phyloP scores from a whole-genome alignment of 2,329 filamentous ascomycete species.

The Clarireedia paspali region DNA sequence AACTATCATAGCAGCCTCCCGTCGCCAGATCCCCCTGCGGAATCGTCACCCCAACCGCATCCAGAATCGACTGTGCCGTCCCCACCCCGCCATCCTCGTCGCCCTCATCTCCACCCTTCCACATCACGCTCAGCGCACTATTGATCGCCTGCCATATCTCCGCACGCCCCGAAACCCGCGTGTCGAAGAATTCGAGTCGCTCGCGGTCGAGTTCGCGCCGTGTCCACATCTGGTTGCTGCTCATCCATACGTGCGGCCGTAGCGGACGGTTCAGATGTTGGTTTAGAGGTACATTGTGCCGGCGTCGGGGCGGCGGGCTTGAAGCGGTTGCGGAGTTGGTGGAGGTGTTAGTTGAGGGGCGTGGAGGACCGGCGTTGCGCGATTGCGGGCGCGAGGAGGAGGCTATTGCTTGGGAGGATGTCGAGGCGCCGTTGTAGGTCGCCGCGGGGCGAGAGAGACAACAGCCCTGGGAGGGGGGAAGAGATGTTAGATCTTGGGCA shows the following conservation, averaged over 20 bases:
- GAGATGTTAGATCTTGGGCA: background rate
- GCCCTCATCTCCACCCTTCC: conserved; percentile 34
- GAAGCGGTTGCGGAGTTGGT: conserved; percentile 8
- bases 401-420: conserved; percentile 46
- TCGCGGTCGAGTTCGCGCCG: conserved; percentile 60
- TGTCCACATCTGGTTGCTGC: conserved; percentile 60
- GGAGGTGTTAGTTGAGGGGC: conserved; percentile 21
- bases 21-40: conserved; percentile 66
- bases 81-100: conserved; percentile 39
- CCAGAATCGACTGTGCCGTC: conserved; percentile 73
- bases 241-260: conserved; percentile 57
- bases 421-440: conserved; percentile 43
- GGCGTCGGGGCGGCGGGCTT: conserved; percentile 9
- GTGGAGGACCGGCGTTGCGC: conserved; percentile 11
- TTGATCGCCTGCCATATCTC: conserved; percentile 77
- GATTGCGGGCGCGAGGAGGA: conserved; percentile 17
- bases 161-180: conserved; percentile 65
- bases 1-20: conserved; percentile 59
- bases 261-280: conserved; percentile 67
- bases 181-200: conserved; percentile 82
- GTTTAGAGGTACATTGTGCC: conserved; percentile 35
- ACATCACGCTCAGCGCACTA: conserved; percentile 60
- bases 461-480: conserved; percentile 41
- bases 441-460: conserved; percentile 50
- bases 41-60: conserved; percentile 68